Conservation (phyloP, 805 yeast species). For the Metschnikowia reukaufii region DNA sequence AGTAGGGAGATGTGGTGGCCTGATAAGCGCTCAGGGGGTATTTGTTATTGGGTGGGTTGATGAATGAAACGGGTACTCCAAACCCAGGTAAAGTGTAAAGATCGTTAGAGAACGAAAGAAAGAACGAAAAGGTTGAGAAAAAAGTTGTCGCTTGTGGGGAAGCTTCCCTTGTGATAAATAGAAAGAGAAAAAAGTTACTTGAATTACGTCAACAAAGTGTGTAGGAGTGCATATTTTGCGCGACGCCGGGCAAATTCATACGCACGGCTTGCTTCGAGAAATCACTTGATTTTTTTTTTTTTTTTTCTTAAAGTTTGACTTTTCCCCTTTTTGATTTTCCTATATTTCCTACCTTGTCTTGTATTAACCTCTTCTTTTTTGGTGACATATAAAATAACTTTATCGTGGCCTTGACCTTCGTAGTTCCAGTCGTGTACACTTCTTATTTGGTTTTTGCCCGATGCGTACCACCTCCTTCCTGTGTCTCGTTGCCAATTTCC, state of each 20-base stretch:
- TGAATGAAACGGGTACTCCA: neutral
- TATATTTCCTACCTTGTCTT: neutral
- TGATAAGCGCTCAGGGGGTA: neutral
- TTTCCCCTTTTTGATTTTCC: neutral
- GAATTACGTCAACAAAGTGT: slow-evolving; percentile 1
- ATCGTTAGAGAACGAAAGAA: neutral
- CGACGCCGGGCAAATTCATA: neutral
- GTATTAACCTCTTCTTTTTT: no score
- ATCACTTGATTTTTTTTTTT: neutral
- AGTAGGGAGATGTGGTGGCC: neutral
- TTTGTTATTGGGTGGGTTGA: neutral
- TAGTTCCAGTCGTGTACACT: no score
- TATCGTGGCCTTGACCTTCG: no score
- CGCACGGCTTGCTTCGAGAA: neutral
- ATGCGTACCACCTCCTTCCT: neutral
- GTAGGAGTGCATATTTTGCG: neutral
- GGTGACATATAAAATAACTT: no score
- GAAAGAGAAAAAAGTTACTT: neutral
- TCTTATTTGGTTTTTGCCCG: no score
- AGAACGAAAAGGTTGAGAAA: neutral
- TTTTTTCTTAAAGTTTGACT: neutral
- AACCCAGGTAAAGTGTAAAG: neutral
- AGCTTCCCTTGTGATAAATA: neutral
- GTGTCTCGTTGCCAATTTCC: neutral
- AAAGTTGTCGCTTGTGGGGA: neutral